Evolutionary conservation across 495 filamentous ascomycete species (phyloP).

Genomic region (Pyrenopolyporus hunteri): DNA sequence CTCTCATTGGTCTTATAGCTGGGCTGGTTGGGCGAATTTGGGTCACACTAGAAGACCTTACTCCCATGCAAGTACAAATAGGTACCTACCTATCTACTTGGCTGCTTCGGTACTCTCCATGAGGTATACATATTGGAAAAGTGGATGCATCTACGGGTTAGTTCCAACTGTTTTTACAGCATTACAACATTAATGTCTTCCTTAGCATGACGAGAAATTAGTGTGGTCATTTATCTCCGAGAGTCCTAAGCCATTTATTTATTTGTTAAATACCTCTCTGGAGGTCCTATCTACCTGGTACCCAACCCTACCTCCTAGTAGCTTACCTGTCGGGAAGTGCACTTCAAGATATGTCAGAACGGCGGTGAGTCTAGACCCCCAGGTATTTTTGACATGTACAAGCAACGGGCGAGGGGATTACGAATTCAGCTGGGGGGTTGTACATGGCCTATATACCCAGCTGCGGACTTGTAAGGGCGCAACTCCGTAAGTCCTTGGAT

Average conservation of each 20-base stretch:
- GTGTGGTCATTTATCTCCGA: conserved; percentile 8
- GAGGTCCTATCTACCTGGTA: no score
- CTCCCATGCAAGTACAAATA: no score
- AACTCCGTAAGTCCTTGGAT: conserved; percentile 16
- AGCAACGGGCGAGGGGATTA: no score
- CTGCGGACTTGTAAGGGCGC: conserved; percentile 13
- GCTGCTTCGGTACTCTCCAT: not conserved
- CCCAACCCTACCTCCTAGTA: no score
- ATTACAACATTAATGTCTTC: no score
- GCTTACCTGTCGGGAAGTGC: no score
- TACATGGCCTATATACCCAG: no score
- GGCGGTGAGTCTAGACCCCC: conserved; percentile 16
- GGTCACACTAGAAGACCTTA: conserved; percentile 10
- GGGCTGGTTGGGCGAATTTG: conserved; percentile 13
- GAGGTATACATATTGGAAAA: no score
- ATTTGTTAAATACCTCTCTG: not conserved
- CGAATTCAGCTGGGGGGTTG: no score
- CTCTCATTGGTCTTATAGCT: conserved; percentile 22
- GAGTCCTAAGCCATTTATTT: not conserved
- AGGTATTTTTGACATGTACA: not conserved
- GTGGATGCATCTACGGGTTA: conserved; percentile 1
- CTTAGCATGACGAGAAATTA: no score
- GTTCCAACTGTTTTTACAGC: conserved; percentile 6
- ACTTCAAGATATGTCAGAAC: conserved; percentile 9
- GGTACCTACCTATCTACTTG: not conserved